Base-by-base conservation (phyloP, 805 yeast species). In the Starmerella vitae region DNA sequence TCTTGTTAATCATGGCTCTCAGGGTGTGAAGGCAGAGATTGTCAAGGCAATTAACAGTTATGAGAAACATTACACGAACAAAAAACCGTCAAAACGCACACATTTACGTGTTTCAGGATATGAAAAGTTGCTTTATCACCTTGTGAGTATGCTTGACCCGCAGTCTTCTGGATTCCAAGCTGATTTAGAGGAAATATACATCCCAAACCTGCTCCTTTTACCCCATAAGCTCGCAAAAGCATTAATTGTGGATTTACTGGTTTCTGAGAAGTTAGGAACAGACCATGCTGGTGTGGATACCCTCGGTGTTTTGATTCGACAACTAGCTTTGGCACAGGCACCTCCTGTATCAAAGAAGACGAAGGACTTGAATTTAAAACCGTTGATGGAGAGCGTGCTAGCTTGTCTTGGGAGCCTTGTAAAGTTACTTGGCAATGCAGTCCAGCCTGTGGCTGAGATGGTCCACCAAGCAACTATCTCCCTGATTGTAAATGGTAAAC, bases 401-500 rank as follows among this genome's bases (percentile, higher is more conserved):
- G 35, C 45, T 3, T 44, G 52, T 18, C 30, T 52, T 9, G 31
- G 38, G 4, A 42, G 36, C 17, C 24, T 36, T 10, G 24, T 46
- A 9, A 27, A 20, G 3, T 4, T 37, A 4, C 37, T 43, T 13
- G 54, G 50, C 13, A 38, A 39, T 26, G 43, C 53, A 2, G 36
- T 49, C 8, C 44, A 42, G 14, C 44, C 50, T 0, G 37, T 49
- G 1, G 44, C 52, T 2, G 42, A 36, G 14, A 37, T 48, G 1
- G 35, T 52, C 5, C 50, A 50, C 21, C 51, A 49, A 20, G 47
- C 47, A 3, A 38, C 39, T 3, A 32, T 49, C 5, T 49, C 50
- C 1, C 32, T 43, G 10, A 17, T 51, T n/a, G 24, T 50, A n/a
- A 46, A 50, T 26, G 34, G 37, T 15, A 28, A 32, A 10, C 21